phyloP scores from a whole-genome alignment of 2,329 filamentous ascomycete species.

The Trichoderma sp. region DNA sequence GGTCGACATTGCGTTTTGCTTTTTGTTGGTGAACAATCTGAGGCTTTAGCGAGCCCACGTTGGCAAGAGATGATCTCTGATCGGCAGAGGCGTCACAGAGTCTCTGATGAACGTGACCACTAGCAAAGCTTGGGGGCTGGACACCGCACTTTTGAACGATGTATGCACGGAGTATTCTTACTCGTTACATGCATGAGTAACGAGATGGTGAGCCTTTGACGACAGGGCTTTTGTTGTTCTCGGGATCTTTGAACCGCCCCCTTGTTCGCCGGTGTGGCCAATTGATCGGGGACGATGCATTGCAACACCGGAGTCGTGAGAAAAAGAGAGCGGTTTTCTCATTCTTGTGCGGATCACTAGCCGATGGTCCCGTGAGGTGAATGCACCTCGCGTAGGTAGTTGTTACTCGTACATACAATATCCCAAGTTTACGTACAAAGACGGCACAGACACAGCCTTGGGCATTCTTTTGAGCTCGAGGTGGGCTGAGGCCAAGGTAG shows the following conservation, averaged over 20 bases:
- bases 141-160: background rate
- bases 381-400: background rate
- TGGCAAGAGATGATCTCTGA: constrained; percentile 15
- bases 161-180: background rate
- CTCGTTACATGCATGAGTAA: background rate
- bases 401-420: background rate
- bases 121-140: background rate
- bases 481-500: constrained; percentile 7
- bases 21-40: background rate
- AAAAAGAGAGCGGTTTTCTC: background rate
- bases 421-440: background rate
- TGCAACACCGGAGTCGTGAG: constrained; percentile 1
- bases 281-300: background rate
- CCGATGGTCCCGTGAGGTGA: constrained; percentile 5
- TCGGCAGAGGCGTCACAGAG: constrained; percentile 8
- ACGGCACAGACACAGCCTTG: background rate
- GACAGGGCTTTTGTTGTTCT: background rate
- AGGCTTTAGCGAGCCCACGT: constrained; percentile 15
- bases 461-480: background rate
- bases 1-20: constrained; percentile 1
- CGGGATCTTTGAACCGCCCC: background rate
- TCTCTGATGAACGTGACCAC: constrained; percentile 13
- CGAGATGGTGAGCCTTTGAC: background rate
- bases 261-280: background rate
- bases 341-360: background rate